These are phyloP conservation scores for Cicer bijugum DNA, from an alignment of 306 rosid genomes.

Conservation along the genomic window DNA sequence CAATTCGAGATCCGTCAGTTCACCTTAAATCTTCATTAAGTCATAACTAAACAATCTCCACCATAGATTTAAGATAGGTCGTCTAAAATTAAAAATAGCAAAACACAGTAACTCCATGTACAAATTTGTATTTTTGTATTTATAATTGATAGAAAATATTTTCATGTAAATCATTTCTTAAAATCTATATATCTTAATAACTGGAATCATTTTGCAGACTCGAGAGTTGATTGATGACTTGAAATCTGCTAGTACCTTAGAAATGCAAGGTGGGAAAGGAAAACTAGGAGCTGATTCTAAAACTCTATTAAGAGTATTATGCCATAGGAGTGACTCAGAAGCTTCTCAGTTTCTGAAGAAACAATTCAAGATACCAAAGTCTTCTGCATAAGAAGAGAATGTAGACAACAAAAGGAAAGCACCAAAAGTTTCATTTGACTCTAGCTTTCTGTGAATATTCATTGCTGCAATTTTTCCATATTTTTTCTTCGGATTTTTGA, in stretches of 20 bases:
- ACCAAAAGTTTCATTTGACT: constrained; percentile 38
- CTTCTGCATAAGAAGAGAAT: constrained; percentile 66
- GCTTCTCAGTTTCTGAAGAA: constrained; percentile 94
- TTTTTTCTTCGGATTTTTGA: constrained; percentile 13
- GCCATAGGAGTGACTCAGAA: constrained; percentile 86
- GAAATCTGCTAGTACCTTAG: constrained; percentile 70
- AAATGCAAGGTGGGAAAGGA: constrained; percentile 71
- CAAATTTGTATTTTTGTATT: too few species aligned
- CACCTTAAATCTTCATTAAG: too few species aligned
- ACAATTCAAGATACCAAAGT: constrained; percentile 89
- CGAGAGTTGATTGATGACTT: constrained; percentile 89
- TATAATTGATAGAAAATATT: constrained; percentile 2
- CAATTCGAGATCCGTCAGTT: too few species aligned
- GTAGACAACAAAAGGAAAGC: constrained; percentile 39
- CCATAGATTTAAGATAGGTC: too few species aligned
- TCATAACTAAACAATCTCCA: too few species aligned
- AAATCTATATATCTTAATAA: not conserved
- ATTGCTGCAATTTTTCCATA: constrained; percentile 32
- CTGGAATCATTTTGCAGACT: constrained; percentile 61
- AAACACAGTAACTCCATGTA: too few species aligned
- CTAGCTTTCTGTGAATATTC: constrained; percentile 49
- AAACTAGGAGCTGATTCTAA: constrained; percentile 89
- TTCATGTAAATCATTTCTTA: constrained; percentile 20
- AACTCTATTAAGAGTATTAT: constrained; percentile 79
- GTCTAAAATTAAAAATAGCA: too few species aligned